These are phyloP conservation scores for Cardamine occulta DNA, from an alignment of 345 rosid genomes.

Conservation along the genomic window DNA sequence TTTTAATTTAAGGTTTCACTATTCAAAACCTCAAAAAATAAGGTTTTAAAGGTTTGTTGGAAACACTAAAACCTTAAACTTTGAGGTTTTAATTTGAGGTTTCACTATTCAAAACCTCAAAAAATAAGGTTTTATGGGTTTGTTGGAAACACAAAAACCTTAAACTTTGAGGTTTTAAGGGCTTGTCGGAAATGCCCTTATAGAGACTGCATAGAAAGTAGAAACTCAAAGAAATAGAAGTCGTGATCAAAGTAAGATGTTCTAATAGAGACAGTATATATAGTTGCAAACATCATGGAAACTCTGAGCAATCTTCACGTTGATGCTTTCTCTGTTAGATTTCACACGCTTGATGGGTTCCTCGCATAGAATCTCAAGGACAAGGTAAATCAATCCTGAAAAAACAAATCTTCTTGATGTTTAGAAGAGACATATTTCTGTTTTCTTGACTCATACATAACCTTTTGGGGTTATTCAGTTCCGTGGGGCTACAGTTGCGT, in stretches of 20 bases:
- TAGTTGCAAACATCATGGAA: slow-evolving; percentile 78
- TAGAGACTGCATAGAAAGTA: too few relatives aligned
- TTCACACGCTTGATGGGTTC: slow-evolving; percentile 64
- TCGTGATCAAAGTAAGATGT: slow-evolving; percentile 70
- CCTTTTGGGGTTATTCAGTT: slow-evolving; percentile 49
- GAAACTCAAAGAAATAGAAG: slow-evolving; percentile 48
- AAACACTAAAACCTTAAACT: too few relatives aligned
- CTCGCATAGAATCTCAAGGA: slow-evolving; percentile 63
- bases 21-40: too few relatives aligned
- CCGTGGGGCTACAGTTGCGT: slow-evolving; percentile 61
- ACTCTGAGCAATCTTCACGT: slow-evolving; percentile 67
- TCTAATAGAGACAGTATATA: slow-evolving; percentile 56
- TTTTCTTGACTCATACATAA: slow-evolving; percentile 27
- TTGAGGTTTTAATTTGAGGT: too few relatives aligned
- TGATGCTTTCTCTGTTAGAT: slow-evolving; percentile 68
- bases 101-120: too few relatives aligned
- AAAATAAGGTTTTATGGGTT: too few relatives aligned
- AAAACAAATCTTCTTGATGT: not conserved
- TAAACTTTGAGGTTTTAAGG: too few relatives aligned
- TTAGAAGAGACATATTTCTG: not conserved
- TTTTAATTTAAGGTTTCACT: too few relatives aligned
- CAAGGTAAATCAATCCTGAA: slow-evolving; percentile 54
- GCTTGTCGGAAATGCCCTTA: too few relatives aligned
- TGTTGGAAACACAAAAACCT: too few relatives aligned
- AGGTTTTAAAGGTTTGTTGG: too few relatives aligned